Evolutionary conservation across 345 rosid genomes (phyloP).

Genomic region (Tarenaya hassleriana): DNA sequence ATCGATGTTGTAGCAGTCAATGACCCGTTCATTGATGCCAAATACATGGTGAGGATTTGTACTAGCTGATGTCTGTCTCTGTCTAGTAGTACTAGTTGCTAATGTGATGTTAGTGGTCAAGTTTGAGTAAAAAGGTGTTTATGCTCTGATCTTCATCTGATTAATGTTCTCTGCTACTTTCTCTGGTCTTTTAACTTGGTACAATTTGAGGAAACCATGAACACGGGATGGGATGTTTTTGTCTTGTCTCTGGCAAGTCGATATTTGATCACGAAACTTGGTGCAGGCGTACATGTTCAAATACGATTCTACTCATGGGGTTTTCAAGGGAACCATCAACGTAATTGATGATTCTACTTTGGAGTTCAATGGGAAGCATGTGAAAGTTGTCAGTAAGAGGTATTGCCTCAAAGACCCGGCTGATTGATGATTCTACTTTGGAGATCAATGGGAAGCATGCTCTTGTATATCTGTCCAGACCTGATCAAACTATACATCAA

Average conservation of each 20-base stretch:
- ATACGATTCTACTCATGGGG: constrained; percentile 97
- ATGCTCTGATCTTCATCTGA: constrained; percentile 9
- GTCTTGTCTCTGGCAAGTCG: not conserved
- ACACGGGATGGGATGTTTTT: not conserved
- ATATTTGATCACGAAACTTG: constrained; percentile 2
- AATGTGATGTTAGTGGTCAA: too few relatives aligned
- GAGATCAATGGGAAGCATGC: too few relatives aligned
- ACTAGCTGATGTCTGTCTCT: not conserved
- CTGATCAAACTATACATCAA: not conserved
- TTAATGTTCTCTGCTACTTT: not conserved
- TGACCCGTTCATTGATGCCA: constrained; percentile 91
- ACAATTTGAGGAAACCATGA: constrained; percentile 7
- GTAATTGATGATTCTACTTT: constrained; percentile 77
- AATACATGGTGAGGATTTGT: constrained; percentile 69
- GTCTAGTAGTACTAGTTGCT: not conserved
- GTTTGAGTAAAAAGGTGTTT: not conserved
- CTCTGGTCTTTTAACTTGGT: constrained; percentile 4
- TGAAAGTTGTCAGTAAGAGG: constrained; percentile 76
- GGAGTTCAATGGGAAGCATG: constrained; percentile 83
- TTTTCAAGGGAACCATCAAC: constrained; percentile 58
- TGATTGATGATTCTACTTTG: too few relatives aligned
- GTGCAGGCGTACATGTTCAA: constrained; percentile 93
- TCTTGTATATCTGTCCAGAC: not conserved
- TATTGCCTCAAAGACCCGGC: constrained; percentile 29
- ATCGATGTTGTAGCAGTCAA: constrained; percentile 86